A percentile compares a stretch with the other conserved stretches of the same genome.
phyloP scores from a whole-genome alignment of 352 stramenopile genomes.

The Phytophthora chlamydospora region DNA sequence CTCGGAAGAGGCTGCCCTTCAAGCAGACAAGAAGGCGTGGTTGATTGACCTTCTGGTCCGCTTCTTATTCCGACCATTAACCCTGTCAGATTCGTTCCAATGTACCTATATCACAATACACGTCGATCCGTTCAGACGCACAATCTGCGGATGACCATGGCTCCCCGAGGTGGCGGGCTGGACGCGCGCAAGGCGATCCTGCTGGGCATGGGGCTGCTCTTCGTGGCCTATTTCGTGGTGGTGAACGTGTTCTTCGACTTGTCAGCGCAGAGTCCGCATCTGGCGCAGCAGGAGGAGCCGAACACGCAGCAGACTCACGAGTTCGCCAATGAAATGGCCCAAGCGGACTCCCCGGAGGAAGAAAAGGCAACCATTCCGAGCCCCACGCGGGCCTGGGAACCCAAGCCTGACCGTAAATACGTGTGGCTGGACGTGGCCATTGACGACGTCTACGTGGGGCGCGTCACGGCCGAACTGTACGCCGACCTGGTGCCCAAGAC shows the following conservation, averaged over 20 bases:
- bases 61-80: conserved; percentile 14
- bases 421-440: conserved; percentile 88
- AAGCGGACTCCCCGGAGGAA: conserved; percentile 11
- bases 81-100: conserved; percentile 9
- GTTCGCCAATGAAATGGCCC: conserved; percentile 12
- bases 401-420: conserved; percentile 78
- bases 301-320: conserved; percentile 2
- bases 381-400: conserved; percentile 43
- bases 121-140: conserved; percentile 15
- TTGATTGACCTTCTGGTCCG: conserved; percentile 3
- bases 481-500: conserved; percentile 97
- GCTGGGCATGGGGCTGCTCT: conserved; percentile 54
- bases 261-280: conserved; percentile 16
- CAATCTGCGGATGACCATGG: conserved; percentile 14
- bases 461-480: conserved; percentile 90
- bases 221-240: conserved; percentile 69
- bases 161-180: conserved; percentile 26
- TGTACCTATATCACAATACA: conserved; percentile 14
- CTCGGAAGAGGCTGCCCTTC: conserved; percentile 2
- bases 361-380: conserved; percentile 17
- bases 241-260: conserved; percentile 75
- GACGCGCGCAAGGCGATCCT: conserved; percentile 67
- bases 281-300: conserved; percentile 10
- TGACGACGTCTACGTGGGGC: conserved; percentile 70
- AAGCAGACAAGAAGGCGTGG: conserved; percentile 2